These are phyloP conservation scores for Passiflora organensis DNA, from an alignment of 345 rosid genomes.

Conservation along the genomic window DNA sequence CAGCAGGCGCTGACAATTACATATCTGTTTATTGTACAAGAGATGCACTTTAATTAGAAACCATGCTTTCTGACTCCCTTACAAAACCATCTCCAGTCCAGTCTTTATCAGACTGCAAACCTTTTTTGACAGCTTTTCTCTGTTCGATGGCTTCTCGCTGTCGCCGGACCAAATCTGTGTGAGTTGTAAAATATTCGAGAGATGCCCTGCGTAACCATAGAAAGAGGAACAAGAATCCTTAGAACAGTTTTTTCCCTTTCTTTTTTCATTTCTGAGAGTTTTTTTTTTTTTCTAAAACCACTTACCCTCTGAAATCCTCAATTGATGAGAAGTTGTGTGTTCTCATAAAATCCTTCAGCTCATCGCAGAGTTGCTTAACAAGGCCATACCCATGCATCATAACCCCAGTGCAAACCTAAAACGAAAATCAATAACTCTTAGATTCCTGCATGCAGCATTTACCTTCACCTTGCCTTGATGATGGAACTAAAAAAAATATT, in stretches of 20 bases:
- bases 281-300: neutral
- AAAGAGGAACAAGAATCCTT: neutral
- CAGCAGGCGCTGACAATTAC: neutral
- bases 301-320: slow-evolving; percentile 94
- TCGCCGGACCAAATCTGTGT: slow-evolving; percentile 69
- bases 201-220: slow-evolving; percentile 44
- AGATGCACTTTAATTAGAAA: slow-evolving; percentile 50
- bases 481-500: too few relatives aligned
- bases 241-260: neutral
- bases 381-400: slow-evolving; percentile 97
- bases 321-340: slow-evolving; percentile 72
- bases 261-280: neutral
- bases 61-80: slow-evolving; percentile 91
- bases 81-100: slow-evolving; percentile 99
- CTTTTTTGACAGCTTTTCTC: slow-evolving; percentile 69
- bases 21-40: slow-evolving; percentile 10
- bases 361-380: slow-evolving; percentile 72
- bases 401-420: slow-evolving; percentile 91
- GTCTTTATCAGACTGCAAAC: slow-evolving; percentile 87
- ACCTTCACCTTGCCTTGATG: too few relatives aligned
- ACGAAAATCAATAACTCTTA: neutral
- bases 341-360: slow-evolving; percentile 85
- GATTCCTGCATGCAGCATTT: too few relatives aligned
- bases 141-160: slow-evolving; percentile 79
- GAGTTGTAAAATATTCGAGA: slow-evolving; percentile 85